These are phyloP conservation scores for Parasitella parasitica DNA, from an alignment of 371 early-diverging fungal species.

Conservation along the genomic window DNA sequence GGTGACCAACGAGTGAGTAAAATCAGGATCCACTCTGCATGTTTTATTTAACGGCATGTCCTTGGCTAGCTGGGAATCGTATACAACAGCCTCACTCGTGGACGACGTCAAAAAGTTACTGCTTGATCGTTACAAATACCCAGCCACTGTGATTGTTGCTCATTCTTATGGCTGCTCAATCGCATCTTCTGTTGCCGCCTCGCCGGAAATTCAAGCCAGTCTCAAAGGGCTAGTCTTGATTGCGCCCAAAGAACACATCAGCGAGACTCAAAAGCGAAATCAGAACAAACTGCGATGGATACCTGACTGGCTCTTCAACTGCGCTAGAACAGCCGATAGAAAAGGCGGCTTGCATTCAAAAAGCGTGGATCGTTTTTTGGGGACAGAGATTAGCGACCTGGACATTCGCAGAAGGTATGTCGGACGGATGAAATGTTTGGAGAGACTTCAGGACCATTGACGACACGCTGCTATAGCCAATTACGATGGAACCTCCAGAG, in stretches of 20 bases:
- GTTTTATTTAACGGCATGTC: too few species aligned
- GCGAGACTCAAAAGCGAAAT: conserved; percentile 40
- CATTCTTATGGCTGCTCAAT: conserved; percentile 74
- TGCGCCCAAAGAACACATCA: conserved; percentile 59
- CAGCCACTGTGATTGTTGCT: conserved; percentile 63
- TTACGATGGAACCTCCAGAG: conserved; percentile 64
- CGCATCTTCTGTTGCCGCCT: conserved; percentile 54
- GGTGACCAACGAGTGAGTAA: conserved; percentile 34
- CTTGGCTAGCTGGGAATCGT: conserved; percentile 50
- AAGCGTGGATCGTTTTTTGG: conserved; percentile 63
- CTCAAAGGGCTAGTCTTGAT: conserved; percentile 62
- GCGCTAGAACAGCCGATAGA: conserved; percentile 59
- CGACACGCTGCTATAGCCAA: conserved; percentile 48
- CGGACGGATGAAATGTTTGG: neutral
- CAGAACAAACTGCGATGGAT: conserved; percentile 42
- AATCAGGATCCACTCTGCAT: too few species aligned
- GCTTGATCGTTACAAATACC: conserved; percentile 55
- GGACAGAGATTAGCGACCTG: conserved; percentile 34
- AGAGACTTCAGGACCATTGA: neutral
- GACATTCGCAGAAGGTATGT: conserved; percentile 39
- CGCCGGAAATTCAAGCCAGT: conserved; percentile 25
- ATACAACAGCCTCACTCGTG: conserved; percentile 57
- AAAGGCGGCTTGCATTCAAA: conserved; percentile 60
- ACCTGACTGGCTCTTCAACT: conserved; percentile 59
- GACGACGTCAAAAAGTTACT: conserved; percentile 55